These are phyloP conservation scores for Thraustochytrium striatum DNA, from an alignment of 352 stramenopile species.

Conservation along the genomic window DNA sequence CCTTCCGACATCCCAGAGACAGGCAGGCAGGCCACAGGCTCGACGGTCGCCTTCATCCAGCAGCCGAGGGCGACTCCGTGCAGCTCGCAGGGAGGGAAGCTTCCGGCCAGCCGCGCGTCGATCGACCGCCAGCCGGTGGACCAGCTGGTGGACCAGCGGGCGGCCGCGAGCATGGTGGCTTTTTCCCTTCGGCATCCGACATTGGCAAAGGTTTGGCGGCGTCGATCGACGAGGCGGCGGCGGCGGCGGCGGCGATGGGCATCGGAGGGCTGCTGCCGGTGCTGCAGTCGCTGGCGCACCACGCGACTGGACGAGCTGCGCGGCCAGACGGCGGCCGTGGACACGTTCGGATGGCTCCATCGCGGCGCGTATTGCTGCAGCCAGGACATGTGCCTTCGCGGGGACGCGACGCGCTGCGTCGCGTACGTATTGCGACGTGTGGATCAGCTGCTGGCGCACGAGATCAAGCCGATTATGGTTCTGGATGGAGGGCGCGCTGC, in stretches of 20 bases:
- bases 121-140: no score
- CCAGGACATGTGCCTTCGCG: conserved; percentile 68
- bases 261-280: conserved; percentile 63
- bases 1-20: no score
- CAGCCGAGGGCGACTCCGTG: no score
- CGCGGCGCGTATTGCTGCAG: conserved; percentile 78
- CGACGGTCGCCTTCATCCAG: no score
- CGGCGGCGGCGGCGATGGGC: conserved; percentile 58
- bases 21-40: no score
- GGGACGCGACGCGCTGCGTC: conserved; percentile 62
- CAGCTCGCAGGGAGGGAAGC: no score
- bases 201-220: no score
- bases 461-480: conserved; percentile 79
- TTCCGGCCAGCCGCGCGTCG: no score
- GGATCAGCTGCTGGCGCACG: conserved; percentile 71
- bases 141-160: no score
- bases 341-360: conserved; percentile 65
- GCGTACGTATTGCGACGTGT: conserved; percentile 79
- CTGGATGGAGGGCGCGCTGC: conserved; percentile 86
- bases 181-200: no score
- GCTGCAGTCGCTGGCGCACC: conserved; percentile 68
- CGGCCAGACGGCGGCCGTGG: conserved; percentile 48
- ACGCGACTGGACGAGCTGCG: conserved; percentile 68
- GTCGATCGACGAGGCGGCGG: no score
- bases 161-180: no score